These are phyloP conservation scores for Sphaerobolus stellatus DNA, from an alignment of 1,284 basidiomycete species.

Conservation along the genomic window DNA sequence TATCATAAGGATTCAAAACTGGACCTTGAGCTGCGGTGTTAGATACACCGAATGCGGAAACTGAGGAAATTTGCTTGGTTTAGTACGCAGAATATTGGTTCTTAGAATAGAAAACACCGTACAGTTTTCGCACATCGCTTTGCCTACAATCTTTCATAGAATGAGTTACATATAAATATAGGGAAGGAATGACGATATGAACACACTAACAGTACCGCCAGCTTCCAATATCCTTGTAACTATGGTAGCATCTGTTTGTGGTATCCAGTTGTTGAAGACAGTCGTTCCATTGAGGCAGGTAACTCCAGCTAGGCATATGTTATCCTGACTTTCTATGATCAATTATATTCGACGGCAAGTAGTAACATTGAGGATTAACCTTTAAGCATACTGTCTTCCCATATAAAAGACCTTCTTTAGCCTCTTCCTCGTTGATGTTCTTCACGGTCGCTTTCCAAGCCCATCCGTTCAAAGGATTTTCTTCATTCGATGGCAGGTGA, in stretches of 20 bases:
- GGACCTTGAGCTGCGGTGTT: constrained; percentile 39
- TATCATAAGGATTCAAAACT: constrained; percentile 45
- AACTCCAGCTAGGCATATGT: constrained; percentile 38
- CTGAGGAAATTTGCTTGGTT: too few relatives aligned
- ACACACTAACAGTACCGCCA: constrained; percentile 34
- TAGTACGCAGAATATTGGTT: too few relatives aligned
- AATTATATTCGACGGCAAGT: not conserved
- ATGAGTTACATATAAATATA: not conserved
- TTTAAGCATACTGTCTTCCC: constrained; percentile 32
- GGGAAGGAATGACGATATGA: not conserved
- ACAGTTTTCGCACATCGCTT: constrained; percentile 41
- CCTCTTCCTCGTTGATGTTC: constrained; percentile 15
- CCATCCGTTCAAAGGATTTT: constrained; percentile 29
- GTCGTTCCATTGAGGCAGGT: constrained; percentile 40
- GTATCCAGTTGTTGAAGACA: constrained; percentile 33
- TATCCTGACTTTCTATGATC: constrained; percentile 23
- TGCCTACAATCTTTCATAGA: constrained; percentile 32
- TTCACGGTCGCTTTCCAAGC: constrained; percentile 31
- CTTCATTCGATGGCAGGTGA: constrained; percentile 14
- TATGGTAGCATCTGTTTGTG: constrained; percentile 43
- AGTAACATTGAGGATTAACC: constrained; percentile 1
- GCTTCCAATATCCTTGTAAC: constrained; percentile 43
- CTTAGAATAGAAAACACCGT: not conserved
- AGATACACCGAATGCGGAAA: constrained; percentile 39
- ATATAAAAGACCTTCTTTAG: constrained; percentile 23